A percentile compares a stretch with the other conserved stretches of the same genome.
These are phyloP conservation scores for Saccharomycopsis hybrid DNA, from an alignment of 1,139 yeast species.

Conservation along the genomic window DNA sequence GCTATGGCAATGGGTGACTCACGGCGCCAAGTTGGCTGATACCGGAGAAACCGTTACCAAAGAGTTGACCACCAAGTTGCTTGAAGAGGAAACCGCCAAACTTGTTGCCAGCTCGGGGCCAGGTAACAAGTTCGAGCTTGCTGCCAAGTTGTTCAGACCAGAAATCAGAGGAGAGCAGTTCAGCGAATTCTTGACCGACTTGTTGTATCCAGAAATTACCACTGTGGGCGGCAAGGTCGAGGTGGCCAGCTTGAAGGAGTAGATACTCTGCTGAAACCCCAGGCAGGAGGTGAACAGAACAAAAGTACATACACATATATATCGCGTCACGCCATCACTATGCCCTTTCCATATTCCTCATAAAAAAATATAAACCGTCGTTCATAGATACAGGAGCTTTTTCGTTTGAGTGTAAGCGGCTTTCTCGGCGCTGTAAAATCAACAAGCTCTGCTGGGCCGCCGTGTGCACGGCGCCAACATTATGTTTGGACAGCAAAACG, in stretches of 20 bases:
- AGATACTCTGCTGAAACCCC: no score
- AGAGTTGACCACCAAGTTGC: conserved; percentile 47
- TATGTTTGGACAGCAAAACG: no score
- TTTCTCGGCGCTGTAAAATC: no score
- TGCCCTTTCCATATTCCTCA: no score
- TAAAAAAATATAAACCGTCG: no score
- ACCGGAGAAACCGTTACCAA: conserved; percentile 54
- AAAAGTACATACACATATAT: no score
- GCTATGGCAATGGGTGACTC: conserved; percentile 79
- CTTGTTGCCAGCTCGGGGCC: conserved; percentile 35
- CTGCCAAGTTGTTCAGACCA: conserved; percentile 51
- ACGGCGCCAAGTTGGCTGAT: conserved; percentile 51
- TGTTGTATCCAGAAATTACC: conserved; percentile 64
- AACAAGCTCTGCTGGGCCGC: no score
- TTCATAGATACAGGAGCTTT: no score
- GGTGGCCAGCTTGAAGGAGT: conserved; percentile 2
- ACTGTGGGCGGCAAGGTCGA: conserved; percentile 30
- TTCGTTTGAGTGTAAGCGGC: no score
- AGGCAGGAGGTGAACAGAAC: no score
- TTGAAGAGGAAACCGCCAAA: conserved; percentile 57
- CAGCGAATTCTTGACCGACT: conserved; percentile 69
- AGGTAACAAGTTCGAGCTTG: conserved; percentile 45
- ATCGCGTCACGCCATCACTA: no score
- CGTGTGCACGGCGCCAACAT: no score
- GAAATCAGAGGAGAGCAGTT: conserved; percentile 67